Evolutionary conservation across 164 flowering plant genomes (phyloP), one percentile per base, ranked within the genome.

Genomic region (Macadamia tetraphylla): DNA sequence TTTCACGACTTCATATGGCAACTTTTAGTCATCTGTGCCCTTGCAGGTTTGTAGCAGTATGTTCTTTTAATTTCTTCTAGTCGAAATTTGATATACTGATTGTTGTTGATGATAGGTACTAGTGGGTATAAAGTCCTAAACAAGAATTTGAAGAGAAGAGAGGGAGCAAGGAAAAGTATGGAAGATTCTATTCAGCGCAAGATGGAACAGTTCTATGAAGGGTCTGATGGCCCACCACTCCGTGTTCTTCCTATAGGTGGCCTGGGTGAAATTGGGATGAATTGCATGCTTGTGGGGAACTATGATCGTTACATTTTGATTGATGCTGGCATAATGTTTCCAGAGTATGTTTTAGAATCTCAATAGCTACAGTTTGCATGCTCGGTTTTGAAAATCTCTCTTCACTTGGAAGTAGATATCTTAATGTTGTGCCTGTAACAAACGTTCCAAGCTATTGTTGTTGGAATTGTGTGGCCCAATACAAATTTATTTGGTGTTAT

Each of bases 321-420:
- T 72, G 99, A 94, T 85, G 99, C 99, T 29, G 99, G 99, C 66
- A 78, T 92, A 60, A 94, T 94, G 99, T 94, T 94, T 78, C 99
- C 99, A 9, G 99, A 86, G 99, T 94, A 82, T 77, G 97, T 85
- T 44, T 65, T 32, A 12, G 44, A 23, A 32, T 53, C 18, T 35
- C 46, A 31, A 31, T 40, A 17, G 40, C 15, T n/a, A 46, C 13
- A 46, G 51, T 46, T 46, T 46, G 12, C 51, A 8, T 46, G 13
- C 40, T 35, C 40, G 3, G 40, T 35, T 35, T 35, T 35, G 40
- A 35, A 35, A 46, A 46, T 46, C 51, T 46, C 51, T 8, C 13
- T 3, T 46, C 51, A 46, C 8, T 46, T 46, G 13, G 51, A 11
- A 46, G 7, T 46, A 46, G 51, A 46, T 46, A 9, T 46, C 7